Evolutionary conservation across 768 basidiomycete species (phyloP), one percentile per base, ranked within the genome.

Genomic region (Nevesoporus exiguus): DNA sequence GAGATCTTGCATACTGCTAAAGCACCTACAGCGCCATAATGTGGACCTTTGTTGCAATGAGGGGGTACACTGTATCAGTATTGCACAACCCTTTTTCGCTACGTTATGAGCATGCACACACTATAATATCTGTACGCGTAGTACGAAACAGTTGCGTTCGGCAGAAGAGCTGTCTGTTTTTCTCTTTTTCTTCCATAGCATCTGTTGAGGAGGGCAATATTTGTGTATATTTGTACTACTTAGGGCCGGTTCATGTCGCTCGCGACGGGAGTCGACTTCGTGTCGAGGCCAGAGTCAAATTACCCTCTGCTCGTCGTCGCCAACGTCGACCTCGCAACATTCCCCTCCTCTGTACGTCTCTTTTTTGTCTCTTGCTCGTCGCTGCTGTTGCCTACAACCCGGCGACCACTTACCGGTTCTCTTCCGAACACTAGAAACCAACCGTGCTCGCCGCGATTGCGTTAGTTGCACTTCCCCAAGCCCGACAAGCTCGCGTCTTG

Each of bases 1-100:
- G 8, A 27, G 52, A 63, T 70, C 59, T 70, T 68, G 68, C 68
- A 68, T 68, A 69, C 55, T 63, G 61, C 61, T 53, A 67, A 65
- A 47, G 49, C 62, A 55, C 43, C 46, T 62, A 63, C 37, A 58
- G 46, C 62, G 63, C 53, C 30, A 22, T 66, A 67, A 69, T 65
- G 58, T 52, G 66, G 62, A 67, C 58, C 56, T 21, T 54, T 52
- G 31, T n/a, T 34, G 60, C 21, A 30, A 48, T 29, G 49, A 51
- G 53, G 48, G 56, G 54, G 56, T 61, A 44, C 66, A 66, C 54
- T 70, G 70, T 70, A 70, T 62, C 68, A 68, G 68, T 70, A 71
- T 37, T 51, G 50, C 62, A 67, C 57, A 37, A 49, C 50, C 54
- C 54, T 50, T 46, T 54, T 40, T 46, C 43, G 22, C 45, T 69